Base-by-base conservation (phyloP, 1,284 basidiomycete genomes). In the Rhodofomes roseus region DNA sequence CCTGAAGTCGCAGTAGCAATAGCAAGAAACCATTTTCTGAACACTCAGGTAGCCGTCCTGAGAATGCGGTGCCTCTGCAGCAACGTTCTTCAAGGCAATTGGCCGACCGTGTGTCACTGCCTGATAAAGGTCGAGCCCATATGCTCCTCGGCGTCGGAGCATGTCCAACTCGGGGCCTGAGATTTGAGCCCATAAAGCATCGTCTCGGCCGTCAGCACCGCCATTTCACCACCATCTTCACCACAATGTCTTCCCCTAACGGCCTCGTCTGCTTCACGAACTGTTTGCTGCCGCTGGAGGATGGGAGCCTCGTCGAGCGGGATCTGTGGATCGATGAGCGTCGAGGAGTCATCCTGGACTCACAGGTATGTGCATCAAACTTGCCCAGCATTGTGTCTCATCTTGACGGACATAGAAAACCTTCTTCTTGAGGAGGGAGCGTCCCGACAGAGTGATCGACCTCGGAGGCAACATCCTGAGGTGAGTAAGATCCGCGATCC, bases 251-350 rank as follows among this genome's bases (percentile, higher is more conserved):
- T 58, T 77, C 81, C 46, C 56, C 78, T 9, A 90, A 91, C 71
- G 83, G 82, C 50, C 77, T 93, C 23, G 74, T 93, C 57, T 91
- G 92, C 74, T 93, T 94, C 74, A 94, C 92, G 23, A 93, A 94
- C 73, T 92, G 92, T 67, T 74, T 88, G 59, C 77, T 93, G 37
- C 85, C 88, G 1, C 82, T 81, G 60, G 89, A 93, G 68, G 89
- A 93, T 68, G 92, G 92, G 23, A 83, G 78, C 48, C 76, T 92
- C 29, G 70, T 86, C 29, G 75, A 85, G 70, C 81, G 83, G 65
- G 90, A 92, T 68, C 76, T 92, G 20, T 92, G 90, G 90, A 82
- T 92, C 56, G 89, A 92, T 69, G 82, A 89, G 68, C 76, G 76
- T 9, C 77, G 81, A 31, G 90, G 90, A 0, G 76, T 84, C 57